These are phyloP conservation scores for Pleurotus sapidus DNA, from an alignment of 768 basidiomycete species.

Conservation along the genomic window DNA sequence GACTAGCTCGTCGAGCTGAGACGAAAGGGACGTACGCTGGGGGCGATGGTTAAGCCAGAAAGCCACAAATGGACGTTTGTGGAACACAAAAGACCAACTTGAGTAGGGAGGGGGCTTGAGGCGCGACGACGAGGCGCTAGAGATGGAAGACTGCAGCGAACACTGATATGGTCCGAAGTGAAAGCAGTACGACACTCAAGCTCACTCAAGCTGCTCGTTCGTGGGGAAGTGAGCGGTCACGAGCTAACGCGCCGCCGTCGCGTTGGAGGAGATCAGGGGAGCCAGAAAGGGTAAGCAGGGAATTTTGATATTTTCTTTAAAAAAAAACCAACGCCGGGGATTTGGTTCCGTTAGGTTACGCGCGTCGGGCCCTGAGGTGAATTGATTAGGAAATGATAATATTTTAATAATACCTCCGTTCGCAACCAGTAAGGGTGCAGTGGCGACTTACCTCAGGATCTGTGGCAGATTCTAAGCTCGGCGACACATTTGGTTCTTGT, in stretches of 20 bases:
- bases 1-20: background rate
- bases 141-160: background rate
- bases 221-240: conserved; percentile 5
- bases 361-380: conserved; percentile 7
- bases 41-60: conserved; percentile 9
- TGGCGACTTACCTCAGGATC: conserved; percentile 1
- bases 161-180: background rate
- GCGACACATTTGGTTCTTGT: background rate
- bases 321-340: background rate
- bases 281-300: conserved; percentile 1
- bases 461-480: background rate
- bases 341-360: conserved; percentile 7
- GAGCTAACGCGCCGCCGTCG: conserved; percentile 8
- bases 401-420: conserved; percentile 5
- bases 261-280: conserved; percentile 8
- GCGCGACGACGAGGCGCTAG: conserved; percentile 21
- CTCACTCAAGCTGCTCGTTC: background rate
- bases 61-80: conserved; percentile 16
- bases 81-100: conserved; percentile 20
- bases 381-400: conserved; percentile 1
- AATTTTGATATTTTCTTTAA: background rate
- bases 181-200: background rate
- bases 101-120: conserved; percentile 26
- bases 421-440: conserved; percentile 3
- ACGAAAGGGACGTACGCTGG: conserved; percentile 9